Base-by-base conservation (phyloP, 2,329 filamentous ascomycete species). In the Camillea tinctor region DNA sequence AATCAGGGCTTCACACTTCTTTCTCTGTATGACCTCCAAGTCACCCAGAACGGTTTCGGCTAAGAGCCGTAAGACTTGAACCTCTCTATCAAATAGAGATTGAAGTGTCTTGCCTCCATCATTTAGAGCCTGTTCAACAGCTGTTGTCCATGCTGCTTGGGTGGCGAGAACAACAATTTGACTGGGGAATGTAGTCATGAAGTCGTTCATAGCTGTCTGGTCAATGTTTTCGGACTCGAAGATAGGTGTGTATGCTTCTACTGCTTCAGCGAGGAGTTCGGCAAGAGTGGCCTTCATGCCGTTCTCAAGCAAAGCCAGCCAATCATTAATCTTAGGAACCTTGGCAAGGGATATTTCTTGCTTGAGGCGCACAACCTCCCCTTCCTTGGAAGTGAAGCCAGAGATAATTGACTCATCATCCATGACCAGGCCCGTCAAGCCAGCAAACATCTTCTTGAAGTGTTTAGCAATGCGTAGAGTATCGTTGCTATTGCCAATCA, bases 401-500 rank as follows among this genome's bases (percentile, higher is more conserved):
- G 90, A 89, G 64, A 99, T 98, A 63, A 92, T 87, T 23, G 88
- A 87, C 69, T 97, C 91, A 57, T 98, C 93, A 66, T 96, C 92
- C 81, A 97, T 94, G 50, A 93, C 81, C 40, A 99, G 84, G 3
- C 95, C 95, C 4, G 90, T 94, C 53, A 99, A 83, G 63, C 95
- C 95, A 64, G 96, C 95, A 81, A 99, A 99, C 95, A 99, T 99
- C 82, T 99, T 99, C 75, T 96, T 94, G 81, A 99, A 93, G 79
- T 99, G 96, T 75, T 99, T 99, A 49, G 95, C 92, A 67, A 99
- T 96, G 57, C 95, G 93, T 62, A 95, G 80, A 9, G 94, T 97
- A 72, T 99, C 95, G 71, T 97, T 97, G 79, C 94, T 98, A 76
- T 99, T 99, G 73, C 95, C 95, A 66, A 99, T 99, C 78, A 99